Evolutionary conservation across 805 yeast species (phyloP), one percentile per base, ranked within the genome.

Genomic region (Wickerhamomyces sydowiorum): DNA sequence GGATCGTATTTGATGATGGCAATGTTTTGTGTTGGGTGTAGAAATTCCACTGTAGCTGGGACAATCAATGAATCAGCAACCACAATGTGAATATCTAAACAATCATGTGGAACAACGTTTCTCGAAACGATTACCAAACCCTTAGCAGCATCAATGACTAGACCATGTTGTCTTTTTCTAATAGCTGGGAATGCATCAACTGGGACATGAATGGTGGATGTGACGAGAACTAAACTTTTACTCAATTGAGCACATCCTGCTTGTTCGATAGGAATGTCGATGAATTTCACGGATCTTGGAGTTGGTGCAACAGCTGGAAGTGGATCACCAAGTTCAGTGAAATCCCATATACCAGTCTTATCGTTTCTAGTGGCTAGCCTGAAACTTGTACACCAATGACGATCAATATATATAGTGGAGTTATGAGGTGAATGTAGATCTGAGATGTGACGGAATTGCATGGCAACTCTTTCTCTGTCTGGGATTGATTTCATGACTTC

Each of bases 1-100:
- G 96, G 88, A 57, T 90, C 95, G 60, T 87, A 90, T 59, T 86
- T 77, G 21, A 90, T 70, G 43, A 89, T 77, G 1, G 95, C 89
- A 61, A 84, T 89, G 51, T 89, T 89, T 52, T 83, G 86, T 29
- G 86, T 78, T 27, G 97, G 96, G 58, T 89, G 96, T 54, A 87
- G 66, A 52, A 88, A 90, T 19, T 80, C 80, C 21, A 89, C 93
- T 48, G 78, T 71, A 1, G 83, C 96, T 0, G 95, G 87, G 13
- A 89, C 73, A 49, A 82, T 78, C 19, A 86, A 76, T 1, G 95
- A 83, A 48, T 90, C 96, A 4, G 96, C 96, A 56, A 90, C 77
- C 3, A 90, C 80, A 18, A 90, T 73, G 37, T 77, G 70, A 20
- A 89, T 72, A 60, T 90, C 96, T 31, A 66, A 45, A 52, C 73